Percentiles rank a stretch among this genome's conserved stretches.
Conservation (phyloP, 192 early-diverging fungal species). For the Radiomyces spectabilis region DNA sequence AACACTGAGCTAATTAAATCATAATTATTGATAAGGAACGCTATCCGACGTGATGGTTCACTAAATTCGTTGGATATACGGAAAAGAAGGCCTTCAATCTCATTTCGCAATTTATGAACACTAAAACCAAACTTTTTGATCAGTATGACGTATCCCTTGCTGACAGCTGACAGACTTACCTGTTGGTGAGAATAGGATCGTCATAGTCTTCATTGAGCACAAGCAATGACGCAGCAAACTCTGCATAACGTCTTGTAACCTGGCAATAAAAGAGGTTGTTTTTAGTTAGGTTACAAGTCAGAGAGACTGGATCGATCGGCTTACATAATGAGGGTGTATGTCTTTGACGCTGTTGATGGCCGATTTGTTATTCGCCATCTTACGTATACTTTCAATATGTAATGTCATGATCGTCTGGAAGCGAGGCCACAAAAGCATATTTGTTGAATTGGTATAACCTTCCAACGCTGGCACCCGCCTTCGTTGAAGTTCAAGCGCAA, state of each 20-base stretch:
- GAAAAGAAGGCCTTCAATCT: slow-evolving; percentile 69
- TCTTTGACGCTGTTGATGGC: slow-evolving; percentile 50
- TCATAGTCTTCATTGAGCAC: slow-evolving; percentile 83
- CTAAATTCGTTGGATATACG: slow-evolving; percentile 65
- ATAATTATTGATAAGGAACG: slow-evolving; percentile 94
- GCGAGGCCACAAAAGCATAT: slow-evolving; percentile 92
- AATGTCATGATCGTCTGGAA: slow-evolving; percentile 77
- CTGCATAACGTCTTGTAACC: slow-evolving; percentile 86
- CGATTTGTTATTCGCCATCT: slow-evolving; percentile 58
- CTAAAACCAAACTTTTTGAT: too few relatives aligned
- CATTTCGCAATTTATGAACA: slow-evolving; percentile 62
- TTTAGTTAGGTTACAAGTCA: not conserved
- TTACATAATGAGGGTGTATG: slow-evolving; percentile 76
- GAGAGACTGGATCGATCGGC: slow-evolving; percentile 4
- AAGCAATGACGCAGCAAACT: slow-evolving; percentile 87
- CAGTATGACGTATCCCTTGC: too few relatives aligned
- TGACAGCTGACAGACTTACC: too few relatives aligned
- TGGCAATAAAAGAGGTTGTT: slow-evolving; percentile 14
- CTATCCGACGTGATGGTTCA: slow-evolving; percentile 59
- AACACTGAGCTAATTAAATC: slow-evolving; percentile 82
- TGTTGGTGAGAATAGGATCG: slow-evolving; percentile 73
- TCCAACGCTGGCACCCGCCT: slow-evolving; percentile 76
- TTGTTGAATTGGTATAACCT: slow-evolving; percentile 80
- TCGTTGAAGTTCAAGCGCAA: slow-evolving; percentile 75
- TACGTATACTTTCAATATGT: slow-evolving; percentile 88